A percentile compares a stretch with the other conserved stretches of the same genome.
Evolutionary conservation across 2,329 filamentous ascomycete genomes (phyloP).

Genomic region (Geosmithia morbida): DNA sequence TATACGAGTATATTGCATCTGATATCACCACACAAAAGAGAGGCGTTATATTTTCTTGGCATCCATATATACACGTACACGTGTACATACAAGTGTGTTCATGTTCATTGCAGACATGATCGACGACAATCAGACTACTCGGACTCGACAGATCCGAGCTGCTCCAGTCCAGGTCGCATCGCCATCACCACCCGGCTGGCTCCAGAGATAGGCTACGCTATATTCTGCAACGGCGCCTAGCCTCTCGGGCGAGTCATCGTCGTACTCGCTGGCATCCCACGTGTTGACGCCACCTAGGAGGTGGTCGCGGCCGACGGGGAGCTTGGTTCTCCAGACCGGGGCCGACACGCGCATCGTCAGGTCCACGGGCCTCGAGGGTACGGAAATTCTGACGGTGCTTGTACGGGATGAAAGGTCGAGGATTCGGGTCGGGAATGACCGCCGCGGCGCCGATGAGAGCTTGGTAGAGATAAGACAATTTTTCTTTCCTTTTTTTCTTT

Average conservation of each 20-base stretch:
- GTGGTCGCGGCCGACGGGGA: slow-evolving; percentile 10
- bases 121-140: not conserved
- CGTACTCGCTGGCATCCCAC: slow-evolving; percentile 10
- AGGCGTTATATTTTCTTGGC: too few species aligned
- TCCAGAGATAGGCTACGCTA: slow-evolving; percentile 11
- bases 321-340: not conserved
- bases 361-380: slow-evolving; percentile 7
- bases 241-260: slow-evolving; percentile 10
- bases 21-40: too few species aligned
- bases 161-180: slow-evolving; percentile 6
- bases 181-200: slow-evolving; percentile 6
- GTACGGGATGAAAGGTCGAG: slow-evolving; percentile 8
- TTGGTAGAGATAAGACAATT: slow-evolving; percentile 2
- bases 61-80: too few species aligned
- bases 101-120: too few species aligned
- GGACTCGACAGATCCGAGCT: not conserved
- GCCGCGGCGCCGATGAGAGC: slow-evolving; percentile 9
- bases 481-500: too few species aligned
- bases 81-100: too few species aligned
- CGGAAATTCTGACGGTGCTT: slow-evolving; percentile 9
- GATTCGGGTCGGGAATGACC: slow-evolving; percentile 7
- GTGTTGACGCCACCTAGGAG: slow-evolving; percentile 11
- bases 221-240: slow-evolving; percentile 9
- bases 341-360: slow-evolving; percentile 10
- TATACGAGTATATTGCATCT: too few species aligned